These are phyloP conservation scores for Kwoniella dejecticola DNA, from an alignment of 768 basidiomycete genomes.

Conservation along the genomic window DNA sequence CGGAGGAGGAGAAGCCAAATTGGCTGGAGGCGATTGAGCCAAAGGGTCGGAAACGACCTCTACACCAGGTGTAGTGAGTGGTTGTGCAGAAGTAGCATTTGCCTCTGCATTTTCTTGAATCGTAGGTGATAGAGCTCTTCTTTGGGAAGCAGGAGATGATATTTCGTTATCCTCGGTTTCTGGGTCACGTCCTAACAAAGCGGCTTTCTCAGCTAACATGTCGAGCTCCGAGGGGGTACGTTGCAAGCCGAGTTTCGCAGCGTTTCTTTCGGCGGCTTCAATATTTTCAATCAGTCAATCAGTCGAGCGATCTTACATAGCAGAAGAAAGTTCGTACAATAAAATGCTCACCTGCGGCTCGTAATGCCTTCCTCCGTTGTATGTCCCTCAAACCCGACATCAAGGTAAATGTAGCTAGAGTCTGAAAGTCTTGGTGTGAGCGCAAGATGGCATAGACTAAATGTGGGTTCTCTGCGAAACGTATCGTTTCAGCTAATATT, in stretches of 20 bases:
- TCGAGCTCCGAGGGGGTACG: constrained; percentile 45
- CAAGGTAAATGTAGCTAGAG: constrained; percentile 88
- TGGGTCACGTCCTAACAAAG: constrained; percentile 37
- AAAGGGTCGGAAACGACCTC: constrained; percentile 26
- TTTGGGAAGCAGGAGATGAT: constrained; percentile 7
- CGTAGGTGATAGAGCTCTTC: constrained; percentile 3
- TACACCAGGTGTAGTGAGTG: constrained; percentile 37
- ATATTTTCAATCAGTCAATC: not conserved
- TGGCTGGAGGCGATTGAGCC: not conserved
- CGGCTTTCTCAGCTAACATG: constrained; percentile 50
- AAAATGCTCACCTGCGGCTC: constrained; percentile 41
- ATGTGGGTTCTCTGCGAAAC: constrained; percentile 75
- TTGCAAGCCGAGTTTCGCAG: constrained; percentile 21
- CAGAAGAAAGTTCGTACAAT: too few relatives aligned
- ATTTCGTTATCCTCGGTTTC: constrained; percentile 25
- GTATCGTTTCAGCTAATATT: constrained; percentile 1
- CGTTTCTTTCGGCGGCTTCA: constrained; percentile 15
- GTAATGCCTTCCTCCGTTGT: constrained; percentile 68
- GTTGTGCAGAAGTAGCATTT: constrained; percentile 9
- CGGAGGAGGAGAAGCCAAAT: constrained; percentile 34
- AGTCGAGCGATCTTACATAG: too few relatives aligned
- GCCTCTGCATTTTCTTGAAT: not conserved
- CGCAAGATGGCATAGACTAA: constrained; percentile 82
- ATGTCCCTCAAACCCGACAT: constrained; percentile 82
- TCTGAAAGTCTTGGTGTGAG: constrained; percentile 81